phyloP scores from a whole-genome alignment of 148 eudicot genomes.

The Rhododendron molle region DNA sequence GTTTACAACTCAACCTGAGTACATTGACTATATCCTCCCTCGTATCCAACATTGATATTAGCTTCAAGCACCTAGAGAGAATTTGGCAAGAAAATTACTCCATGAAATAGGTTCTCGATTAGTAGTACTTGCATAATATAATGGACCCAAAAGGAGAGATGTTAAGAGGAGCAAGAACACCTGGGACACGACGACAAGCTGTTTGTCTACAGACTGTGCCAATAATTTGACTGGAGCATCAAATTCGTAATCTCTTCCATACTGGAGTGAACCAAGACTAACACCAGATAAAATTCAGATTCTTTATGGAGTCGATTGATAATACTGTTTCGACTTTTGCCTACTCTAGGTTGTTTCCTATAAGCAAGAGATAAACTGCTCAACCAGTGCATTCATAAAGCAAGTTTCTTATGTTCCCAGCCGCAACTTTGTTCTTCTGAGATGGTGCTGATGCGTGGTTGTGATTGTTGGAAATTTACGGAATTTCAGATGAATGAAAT shows the following conservation, averaged over 20 bases:
- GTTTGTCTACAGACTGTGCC: slow-evolving; percentile 40
- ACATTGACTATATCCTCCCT: slow-evolving; percentile 34
- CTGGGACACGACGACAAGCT: slow-evolving; percentile 46
- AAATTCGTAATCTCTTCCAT: slow-evolving; percentile 40
- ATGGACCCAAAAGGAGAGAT: neutral
- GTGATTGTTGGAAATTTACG: too few species aligned
- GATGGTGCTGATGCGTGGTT: neutral
- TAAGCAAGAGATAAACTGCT: neutral
- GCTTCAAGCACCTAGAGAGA: slow-evolving; percentile 38
- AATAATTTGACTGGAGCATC: slow-evolving; percentile 43
- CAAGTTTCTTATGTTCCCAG: neutral
- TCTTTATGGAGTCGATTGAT: neutral
- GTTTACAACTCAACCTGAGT: slow-evolving; percentile 27
- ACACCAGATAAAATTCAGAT: neutral
- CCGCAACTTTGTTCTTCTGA: neutral
- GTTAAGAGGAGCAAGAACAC: slow-evolving; percentile 4
- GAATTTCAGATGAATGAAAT: too few species aligned
- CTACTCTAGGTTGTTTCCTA: neutral
- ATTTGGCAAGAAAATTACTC: neutral
- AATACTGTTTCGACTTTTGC: neutral
- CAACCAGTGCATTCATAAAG: neutral
- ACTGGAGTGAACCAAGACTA: slow-evolving; percentile 15
- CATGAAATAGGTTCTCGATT: neutral
- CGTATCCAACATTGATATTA: slow-evolving; percentile 42
- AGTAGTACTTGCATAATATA: neutral